A percentile compares a stretch with the other conserved stretches of the same genome.
These are phyloP conservation scores for Lasiodiplodia theobromae DNA, from an alignment of 2,329 filamentous ascomycete species.

Conservation along the genomic window DNA sequence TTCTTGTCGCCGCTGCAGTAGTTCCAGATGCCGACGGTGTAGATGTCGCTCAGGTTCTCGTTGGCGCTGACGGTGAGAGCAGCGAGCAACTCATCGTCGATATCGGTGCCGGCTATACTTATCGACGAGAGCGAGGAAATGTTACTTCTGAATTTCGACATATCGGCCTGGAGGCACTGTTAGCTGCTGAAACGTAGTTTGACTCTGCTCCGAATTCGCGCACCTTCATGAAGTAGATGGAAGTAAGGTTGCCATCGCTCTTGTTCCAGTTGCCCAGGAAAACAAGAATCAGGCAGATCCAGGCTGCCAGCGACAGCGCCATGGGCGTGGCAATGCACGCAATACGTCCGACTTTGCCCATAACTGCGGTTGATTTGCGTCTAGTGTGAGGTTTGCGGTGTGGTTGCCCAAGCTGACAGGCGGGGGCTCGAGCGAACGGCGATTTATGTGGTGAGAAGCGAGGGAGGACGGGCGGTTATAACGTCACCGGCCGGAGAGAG, in stretches of 20 bases:
- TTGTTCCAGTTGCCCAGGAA: conserved; percentile 64
- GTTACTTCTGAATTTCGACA: conserved; percentile 51
- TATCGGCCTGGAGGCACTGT: conserved; percentile 54
- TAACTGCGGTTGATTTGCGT: conserved; percentile 41
- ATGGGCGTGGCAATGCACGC: conserved; percentile 90
- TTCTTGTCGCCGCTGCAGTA: conserved; percentile 75
- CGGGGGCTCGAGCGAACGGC: background rate
- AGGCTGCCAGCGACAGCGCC: conserved; percentile 76
- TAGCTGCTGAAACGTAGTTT: background rate
- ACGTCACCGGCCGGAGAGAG: conserved; percentile 14
- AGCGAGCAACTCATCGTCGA: conserved; percentile 49
- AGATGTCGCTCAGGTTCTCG: conserved; percentile 71
- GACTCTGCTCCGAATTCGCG: conserved; percentile 54
- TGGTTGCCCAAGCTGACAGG: background rate
- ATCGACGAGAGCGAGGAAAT: conserved; percentile 52
- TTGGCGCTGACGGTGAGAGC: conserved; percentile 49
- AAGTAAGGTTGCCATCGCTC: conserved; percentile 53
- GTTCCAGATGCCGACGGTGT: conserved; percentile 84
- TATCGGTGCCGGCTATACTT: conserved; percentile 31
- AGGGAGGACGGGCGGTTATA: conserved; percentile 9
- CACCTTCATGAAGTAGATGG: conserved; percentile 63
- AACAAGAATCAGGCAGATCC: conserved; percentile 71
- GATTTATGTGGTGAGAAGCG: conserved; percentile 12
- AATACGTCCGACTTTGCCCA: conserved; percentile 79
- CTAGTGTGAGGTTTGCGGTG: background rate